phyloP scores from a whole-genome alignment of 108 stramenopile species.

The Pseudonitzschia multiseries region DNA sequence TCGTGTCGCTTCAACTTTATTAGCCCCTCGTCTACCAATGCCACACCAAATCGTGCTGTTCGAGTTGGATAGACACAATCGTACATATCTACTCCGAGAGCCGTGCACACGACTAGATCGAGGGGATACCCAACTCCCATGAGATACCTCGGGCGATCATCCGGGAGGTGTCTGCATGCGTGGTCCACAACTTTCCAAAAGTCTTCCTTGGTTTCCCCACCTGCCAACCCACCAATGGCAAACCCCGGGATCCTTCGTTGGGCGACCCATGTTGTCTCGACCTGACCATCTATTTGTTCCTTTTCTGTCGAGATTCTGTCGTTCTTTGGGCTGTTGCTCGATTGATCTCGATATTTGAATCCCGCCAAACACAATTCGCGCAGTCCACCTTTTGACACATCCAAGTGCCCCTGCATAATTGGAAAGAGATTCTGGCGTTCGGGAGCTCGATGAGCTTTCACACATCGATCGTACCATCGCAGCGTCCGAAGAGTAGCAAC shows the following conservation, averaged over 20 bases:
- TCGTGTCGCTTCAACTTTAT: constrained; percentile 83
- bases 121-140: constrained; percentile 99
- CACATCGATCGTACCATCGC: constrained; percentile 97
- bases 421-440: constrained; percentile 85
- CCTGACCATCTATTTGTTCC: not conserved
- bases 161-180: constrained; percentile 84
- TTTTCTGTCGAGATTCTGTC: not conserved
- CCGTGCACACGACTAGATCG: constrained; percentile 96
- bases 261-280: not conserved
- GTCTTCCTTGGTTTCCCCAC: constrained; percentile 94
- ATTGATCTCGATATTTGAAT: constrained; percentile 74
- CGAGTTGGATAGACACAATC: constrained; percentile 99
- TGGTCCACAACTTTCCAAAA: constrained; percentile 98
- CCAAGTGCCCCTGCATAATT: constrained; percentile 98
- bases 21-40: constrained; percentile 69
- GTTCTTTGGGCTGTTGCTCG: not conserved
- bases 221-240: constrained; percentile 97
- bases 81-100: constrained; percentile 97
- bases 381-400: constrained; percentile 84
- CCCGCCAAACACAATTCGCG: constrained; percentile 91
- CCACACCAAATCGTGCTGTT: constrained; percentile 96
- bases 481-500: constrained; percentile 90
- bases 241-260: constrained; percentile 79
- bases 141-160: constrained; percentile 90
- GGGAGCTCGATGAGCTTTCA: constrained; percentile 69